phyloP scores from a whole-genome alignment of 805 yeast genomes.

The Saccharomycopsis sp. region DNA sequence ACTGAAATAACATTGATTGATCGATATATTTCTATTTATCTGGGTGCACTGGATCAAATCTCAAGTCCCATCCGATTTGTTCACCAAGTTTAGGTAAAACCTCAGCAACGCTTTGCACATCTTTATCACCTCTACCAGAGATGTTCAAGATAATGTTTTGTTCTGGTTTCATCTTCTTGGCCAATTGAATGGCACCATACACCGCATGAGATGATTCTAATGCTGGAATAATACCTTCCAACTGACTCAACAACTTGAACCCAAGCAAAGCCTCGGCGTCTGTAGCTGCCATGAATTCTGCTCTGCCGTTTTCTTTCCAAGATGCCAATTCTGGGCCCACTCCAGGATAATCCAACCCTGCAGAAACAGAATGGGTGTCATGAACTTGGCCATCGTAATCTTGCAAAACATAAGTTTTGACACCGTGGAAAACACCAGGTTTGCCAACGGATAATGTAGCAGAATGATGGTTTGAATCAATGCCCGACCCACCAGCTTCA shows the following conservation, averaged over 20 bases:
- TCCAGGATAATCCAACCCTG: conserved; percentile 98
- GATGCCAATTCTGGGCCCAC: conserved; percentile 96
- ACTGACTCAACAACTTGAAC: conserved; percentile 77
- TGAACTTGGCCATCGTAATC: conserved; percentile 90
- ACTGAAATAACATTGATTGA: too few relatives aligned
- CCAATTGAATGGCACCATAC: conserved; percentile 81
- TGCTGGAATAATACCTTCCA: conserved; percentile 98
- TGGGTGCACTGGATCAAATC: conserved; percentile 48
- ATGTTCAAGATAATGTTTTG: conserved; percentile 79
- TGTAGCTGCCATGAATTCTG: conserved; percentile 81
- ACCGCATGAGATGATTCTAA: conserved; percentile 96
- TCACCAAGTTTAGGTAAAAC: conserved; percentile 85
- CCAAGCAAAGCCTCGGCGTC: conserved; percentile 94
- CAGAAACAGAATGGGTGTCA: conserved; percentile 96
- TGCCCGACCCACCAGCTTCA: conserved; percentile 98
- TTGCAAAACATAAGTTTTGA: conserved; percentile 86
- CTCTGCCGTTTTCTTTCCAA: conserved; percentile 94
- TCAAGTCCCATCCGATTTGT: conserved; percentile 88
- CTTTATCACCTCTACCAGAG: conserved; percentile 99
- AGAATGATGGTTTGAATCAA: conserved; percentile 80
- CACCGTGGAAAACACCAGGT: conserved; percentile 98
- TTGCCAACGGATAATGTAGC: conserved; percentile 93
- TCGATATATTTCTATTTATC: too few relatives aligned
- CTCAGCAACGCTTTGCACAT: conserved; percentile 96
- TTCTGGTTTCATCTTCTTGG: conserved; percentile 72